phyloP scores from a whole-genome alignment of 345 rosid species.

The Microcos paniculata region DNA sequence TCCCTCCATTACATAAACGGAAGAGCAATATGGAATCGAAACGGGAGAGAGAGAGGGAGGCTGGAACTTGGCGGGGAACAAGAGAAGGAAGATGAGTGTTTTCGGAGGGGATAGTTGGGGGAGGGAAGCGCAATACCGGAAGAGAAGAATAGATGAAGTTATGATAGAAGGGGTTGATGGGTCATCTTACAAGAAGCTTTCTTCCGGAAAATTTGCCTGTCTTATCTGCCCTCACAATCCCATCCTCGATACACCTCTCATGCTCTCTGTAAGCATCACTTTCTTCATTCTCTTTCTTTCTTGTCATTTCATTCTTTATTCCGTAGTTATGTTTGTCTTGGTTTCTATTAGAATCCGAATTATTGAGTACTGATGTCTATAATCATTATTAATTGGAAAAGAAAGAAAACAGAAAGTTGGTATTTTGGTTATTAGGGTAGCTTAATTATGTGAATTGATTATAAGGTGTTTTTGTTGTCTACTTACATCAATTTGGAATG shows the following conservation, averaged over 20 bases:
- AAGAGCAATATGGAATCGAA: background rate
- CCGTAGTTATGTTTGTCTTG: background rate
- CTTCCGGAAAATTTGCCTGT: constrained; percentile 44
- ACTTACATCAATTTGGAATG: background rate
- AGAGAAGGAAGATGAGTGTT: constrained; percentile 39
- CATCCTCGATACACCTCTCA: constrained; percentile 45
- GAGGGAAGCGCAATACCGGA: constrained; percentile 47
- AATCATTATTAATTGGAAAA: background rate
- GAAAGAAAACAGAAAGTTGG: background rate
- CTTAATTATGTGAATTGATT: background rate
- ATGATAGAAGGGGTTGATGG: constrained; percentile 22
- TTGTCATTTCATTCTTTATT: background rate
- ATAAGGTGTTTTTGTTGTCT: background rate
- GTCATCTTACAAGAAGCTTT: constrained; percentile 43
- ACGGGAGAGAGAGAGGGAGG: background rate
- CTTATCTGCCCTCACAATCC: constrained; percentile 52
- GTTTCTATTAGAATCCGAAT: too few species aligned
- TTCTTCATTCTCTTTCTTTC: background rate
- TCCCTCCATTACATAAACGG: background rate
- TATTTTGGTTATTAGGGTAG: constrained; percentile 1
- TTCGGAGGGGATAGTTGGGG: constrained; percentile 62
- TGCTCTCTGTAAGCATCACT: constrained; percentile 41
- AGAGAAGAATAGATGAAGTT: constrained; percentile 44
- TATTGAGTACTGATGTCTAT: background rate
- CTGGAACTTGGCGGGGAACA: background rate